Base-by-base conservation (phyloP, 345 rosid genomes). In the Alliaria petiolata region DNA sequence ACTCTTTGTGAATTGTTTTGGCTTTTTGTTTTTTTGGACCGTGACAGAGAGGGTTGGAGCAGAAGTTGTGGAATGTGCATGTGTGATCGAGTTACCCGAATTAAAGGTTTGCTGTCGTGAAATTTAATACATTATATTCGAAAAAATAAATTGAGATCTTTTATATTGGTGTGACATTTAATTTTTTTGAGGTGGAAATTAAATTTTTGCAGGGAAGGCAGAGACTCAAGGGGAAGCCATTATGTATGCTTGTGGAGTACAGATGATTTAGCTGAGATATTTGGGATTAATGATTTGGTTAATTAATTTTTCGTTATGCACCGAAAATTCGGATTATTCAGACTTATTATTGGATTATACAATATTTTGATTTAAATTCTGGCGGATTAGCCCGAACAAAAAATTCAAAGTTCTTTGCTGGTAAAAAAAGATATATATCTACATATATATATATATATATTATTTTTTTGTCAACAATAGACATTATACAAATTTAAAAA, bases 11-110 rank as follows among this genome's bases (percentile, higher is more conserved):
- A n/a, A 57, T 26, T 58, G 45, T 35, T 17, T 64, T 56, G 1
- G 28, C 1, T 1, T 14, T 52, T 3, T 25, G n/a, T 3, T n/a
- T 36, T 36, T 55, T 47, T 28, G 58, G 44, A 57, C 60, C 45
- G 38, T 69, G 53, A 28, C 45, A 95, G 99, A 95, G 73, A 86
- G 90, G 7, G 92, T 72, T 58, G 99, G 97, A 73, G 99, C 97
- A 19, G 89, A 89, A 83, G 92, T 90, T 33, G 97, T 90, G 62
- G 97, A 88, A 70, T 88, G 97, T 52, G 92, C 95, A 35, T 86
- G 97, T 46, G 90, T 90, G 44, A 90, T 95, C 38, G 99, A 86
- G 76, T 68, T 92, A 59, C 99, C 97, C 0, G 96, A 91, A 62
- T 78, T 75, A 38, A 83, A 90, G 96, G 96, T 90, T 76, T 63